These are phyloP conservation scores for Chalaropsis ovoidea DNA, from an alignment of 2,329 filamentous ascomycete genomes.

Conservation along the genomic window DNA sequence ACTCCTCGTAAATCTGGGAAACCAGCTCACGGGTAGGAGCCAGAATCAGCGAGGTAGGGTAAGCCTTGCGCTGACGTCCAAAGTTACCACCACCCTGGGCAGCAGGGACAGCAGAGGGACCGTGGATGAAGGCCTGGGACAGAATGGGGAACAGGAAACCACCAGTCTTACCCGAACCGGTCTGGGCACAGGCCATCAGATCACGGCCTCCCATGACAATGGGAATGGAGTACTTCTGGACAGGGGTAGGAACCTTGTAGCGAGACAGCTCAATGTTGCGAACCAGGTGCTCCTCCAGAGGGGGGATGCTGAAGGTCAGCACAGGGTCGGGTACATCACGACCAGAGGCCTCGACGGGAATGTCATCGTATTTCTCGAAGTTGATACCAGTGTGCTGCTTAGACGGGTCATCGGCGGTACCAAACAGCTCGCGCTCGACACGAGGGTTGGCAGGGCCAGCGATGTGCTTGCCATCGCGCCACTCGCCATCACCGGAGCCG, in stretches of 20 bases:
- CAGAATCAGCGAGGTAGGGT: slow-evolving; percentile 89
- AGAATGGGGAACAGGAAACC: slow-evolving; percentile 99
- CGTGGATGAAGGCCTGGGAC: slow-evolving; percentile 89
- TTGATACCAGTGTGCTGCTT: slow-evolving; percentile 99
- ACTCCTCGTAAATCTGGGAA: slow-evolving; percentile 95
- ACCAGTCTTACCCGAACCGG: slow-evolving; percentile 98
- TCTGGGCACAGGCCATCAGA: slow-evolving; percentile 99
- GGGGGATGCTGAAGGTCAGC: slow-evolving; percentile 82
- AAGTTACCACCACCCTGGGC: slow-evolving; percentile 58
- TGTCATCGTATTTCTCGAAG: slow-evolving; percentile 99
- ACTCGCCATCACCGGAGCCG: slow-evolving; percentile 89
- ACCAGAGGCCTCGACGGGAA: slow-evolving; percentile 93
- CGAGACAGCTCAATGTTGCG: slow-evolving; percentile 86
- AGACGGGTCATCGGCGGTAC: slow-evolving; percentile 75
- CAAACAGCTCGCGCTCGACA: slow-evolving; percentile 91
- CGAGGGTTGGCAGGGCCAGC: slow-evolving; percentile 80
- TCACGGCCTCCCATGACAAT: slow-evolving; percentile 98
- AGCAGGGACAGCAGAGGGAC: slow-evolving; percentile 61
- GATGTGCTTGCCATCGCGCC: slow-evolving; percentile 94
- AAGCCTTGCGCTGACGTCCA: slow-evolving; percentile 92
- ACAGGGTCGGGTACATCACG: slow-evolving; percentile 88
- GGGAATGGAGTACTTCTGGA: slow-evolving; percentile 98
- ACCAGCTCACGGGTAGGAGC: slow-evolving; percentile 97
- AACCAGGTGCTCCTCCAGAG: slow-evolving; percentile 86
- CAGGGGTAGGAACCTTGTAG: slow-evolving; percentile 92